These are phyloP conservation scores for Simplicillium aogashimaense DNA, from an alignment of 2,329 filamentous ascomycete genomes.

Conservation along the genomic window DNA sequence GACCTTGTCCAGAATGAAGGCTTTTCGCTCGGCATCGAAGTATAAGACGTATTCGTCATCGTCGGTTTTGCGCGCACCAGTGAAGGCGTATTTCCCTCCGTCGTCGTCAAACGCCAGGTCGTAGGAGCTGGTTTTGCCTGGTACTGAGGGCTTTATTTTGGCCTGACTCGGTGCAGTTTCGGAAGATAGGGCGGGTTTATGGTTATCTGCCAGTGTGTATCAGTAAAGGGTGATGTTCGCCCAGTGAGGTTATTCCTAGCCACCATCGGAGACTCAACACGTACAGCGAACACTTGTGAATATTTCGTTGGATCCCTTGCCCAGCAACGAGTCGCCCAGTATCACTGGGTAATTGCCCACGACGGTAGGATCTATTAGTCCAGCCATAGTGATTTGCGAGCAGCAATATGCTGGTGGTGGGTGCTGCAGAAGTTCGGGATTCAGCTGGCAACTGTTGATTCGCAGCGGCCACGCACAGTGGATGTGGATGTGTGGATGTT, in stretches of 20 bases:
- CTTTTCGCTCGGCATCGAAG: slow-evolving; percentile 65
- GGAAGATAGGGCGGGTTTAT: slow-evolving; percentile 45
- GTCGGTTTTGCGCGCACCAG: slow-evolving; percentile 46
- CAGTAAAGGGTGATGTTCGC: slow-evolving; percentile 3
- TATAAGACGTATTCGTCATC: slow-evolving; percentile 57
- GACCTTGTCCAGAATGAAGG: slow-evolving; percentile 73
- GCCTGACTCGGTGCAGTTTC: slow-evolving; percentile 36
- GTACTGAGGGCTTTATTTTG: slow-evolving; percentile 39
- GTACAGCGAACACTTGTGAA: slow-evolving; percentile 53
- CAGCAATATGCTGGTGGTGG: neutral
- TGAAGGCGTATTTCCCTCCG: slow-evolving; percentile 48
- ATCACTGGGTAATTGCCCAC: slow-evolving; percentile 53
- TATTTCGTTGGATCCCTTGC: slow-evolving; percentile 44
- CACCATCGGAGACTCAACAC: slow-evolving; percentile 10
- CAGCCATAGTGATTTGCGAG: slow-evolving; percentile 17
- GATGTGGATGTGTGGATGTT: no score
- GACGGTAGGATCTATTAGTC: slow-evolving; percentile 49
- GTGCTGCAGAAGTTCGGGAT: no score
- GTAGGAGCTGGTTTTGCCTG: slow-evolving; percentile 41
- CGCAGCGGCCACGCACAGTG: no score
- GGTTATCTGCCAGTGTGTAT: slow-evolving; percentile 41
- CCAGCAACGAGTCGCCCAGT: slow-evolving; percentile 50
- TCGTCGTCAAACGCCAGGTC: slow-evolving; percentile 45
- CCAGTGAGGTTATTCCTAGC: neutral
- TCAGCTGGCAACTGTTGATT: no score